Base-by-base conservation (phyloP, 2,329 filamentous ascomycete genomes). In the Trichoderma koningiopsis region DNA sequence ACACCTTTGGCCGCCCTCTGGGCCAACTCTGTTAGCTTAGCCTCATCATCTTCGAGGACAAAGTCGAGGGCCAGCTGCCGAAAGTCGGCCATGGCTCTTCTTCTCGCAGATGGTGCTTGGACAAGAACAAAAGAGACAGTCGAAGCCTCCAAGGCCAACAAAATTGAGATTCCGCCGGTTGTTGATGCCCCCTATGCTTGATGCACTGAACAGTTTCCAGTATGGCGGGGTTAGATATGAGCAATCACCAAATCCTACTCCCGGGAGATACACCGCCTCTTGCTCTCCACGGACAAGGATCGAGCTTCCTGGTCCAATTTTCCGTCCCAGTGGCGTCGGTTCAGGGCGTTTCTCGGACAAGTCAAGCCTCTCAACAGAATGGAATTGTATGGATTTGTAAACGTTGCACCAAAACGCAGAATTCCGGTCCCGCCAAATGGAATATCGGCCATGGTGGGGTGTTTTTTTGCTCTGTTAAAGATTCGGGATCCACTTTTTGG, bases 21-120 rank as follows among this genome's bases (percentile, higher is more conserved):
- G 35, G 83, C 79, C 70, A 86, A 80, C 37, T 72, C 75, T 19
- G 74, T 77, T 71, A 81, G 78, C 68, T 77, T 79, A 47, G 78
- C 76, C 68, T 82, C 80, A 69, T 85, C 80, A 66, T 87, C 85
- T 10, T 83, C 80, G 52, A 87, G 83, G 70, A 87, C 85, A 75
- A 84, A 87, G 72, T 86, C 82, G 66, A 87, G 78, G 40, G 85
- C 85, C 72, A 86, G 81, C 72, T 86, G 83, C 72, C 83, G 81
- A 72, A 87, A 83, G 74, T 81, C 81, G 62, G 83, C 81, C 85
- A 87, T 87, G 69, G 53, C 58, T 68, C 33, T 40, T 19, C 24
- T 37, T 22, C 63, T 19, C 52, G 22, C 29, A 35, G 7, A 29
- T 16, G 52, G 27, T 56, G 33, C 11, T 43, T 55, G 8, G 24